A percentile compares a stretch with the other conserved stretches of the same genome.
Conservation (phyloP, 139 green algal genomes). For the Auxenochlorella pyrenoidosa region DNA sequence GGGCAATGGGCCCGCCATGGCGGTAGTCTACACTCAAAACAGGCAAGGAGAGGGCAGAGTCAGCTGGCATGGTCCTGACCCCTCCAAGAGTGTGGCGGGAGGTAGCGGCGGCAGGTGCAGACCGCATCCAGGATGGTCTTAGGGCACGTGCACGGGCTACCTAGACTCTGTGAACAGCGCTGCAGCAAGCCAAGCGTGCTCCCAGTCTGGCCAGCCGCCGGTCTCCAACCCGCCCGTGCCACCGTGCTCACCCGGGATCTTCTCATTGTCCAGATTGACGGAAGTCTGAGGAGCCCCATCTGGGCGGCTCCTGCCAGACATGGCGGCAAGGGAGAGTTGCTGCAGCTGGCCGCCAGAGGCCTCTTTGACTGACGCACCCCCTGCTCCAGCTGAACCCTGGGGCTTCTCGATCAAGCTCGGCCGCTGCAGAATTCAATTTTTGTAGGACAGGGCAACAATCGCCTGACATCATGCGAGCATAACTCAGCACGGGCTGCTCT, state of each 20-base stretch:
- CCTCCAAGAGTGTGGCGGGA: neutral
- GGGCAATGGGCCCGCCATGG: constrained; percentile 59
- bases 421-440: neutral
- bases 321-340: neutral
- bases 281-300: neutral
- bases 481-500: no score
- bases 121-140: no score
- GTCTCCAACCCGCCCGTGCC: neutral
- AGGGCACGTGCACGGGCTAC: no score
- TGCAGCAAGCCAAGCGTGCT: no score
- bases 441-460: no score
- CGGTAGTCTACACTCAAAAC: constrained; percentile 59
- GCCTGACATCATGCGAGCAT: no score
- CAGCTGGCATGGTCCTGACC: no score
- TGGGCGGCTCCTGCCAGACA: neutral
- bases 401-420: neutral
- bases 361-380: neutral
- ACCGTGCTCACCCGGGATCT: neutral
- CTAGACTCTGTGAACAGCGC: neutral
- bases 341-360: neutral
- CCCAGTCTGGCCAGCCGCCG: neutral
- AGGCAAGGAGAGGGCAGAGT: no score
- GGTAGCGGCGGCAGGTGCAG: neutral
- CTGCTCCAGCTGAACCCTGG: neutral
- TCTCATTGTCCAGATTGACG: constrained; percentile 21